Evolutionary conservation across 2,329 filamentous ascomycete species (phyloP), one percentile per base, ranked within the genome.

Genomic region (Fusarium veterinarium): DNA sequence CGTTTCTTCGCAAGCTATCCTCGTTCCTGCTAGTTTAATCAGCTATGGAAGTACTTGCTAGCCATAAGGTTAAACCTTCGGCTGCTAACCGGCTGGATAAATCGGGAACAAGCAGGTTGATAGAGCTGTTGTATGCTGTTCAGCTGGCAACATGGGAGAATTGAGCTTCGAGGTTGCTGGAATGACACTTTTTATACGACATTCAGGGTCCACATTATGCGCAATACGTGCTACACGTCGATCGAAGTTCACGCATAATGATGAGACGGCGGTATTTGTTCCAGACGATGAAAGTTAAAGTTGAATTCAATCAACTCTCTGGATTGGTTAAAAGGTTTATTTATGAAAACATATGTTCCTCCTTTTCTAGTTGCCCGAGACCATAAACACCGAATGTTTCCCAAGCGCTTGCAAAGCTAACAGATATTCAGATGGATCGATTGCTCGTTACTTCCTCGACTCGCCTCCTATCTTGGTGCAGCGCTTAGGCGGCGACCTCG

Each of bases 401-500:
- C 74, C 60, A 65, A 55, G 53, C 70, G 58, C 60, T 69, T 59
- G 46, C 60, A 65, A 68, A 67, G 64, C 74, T 76, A 68, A 74
- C 56, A 66, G 30, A 58, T 71, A 67, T 73, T 42, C 57, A 70
- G 70, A 63, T 59, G 48, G 42, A 38, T 60, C 44, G 44, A 59
- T 60, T 40, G 44, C 59, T 31, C 63, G 33, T 64, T 44, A 45
- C 44, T 51, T 35, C 38, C 28, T 59, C 37, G 45, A 46, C 44
- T 60, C 44, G 56, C 25, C 33, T 68, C 53, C n/a, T 44, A 42
- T 42, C 10, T 37, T 55, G 48, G 37, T 45, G 33, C 13, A 38
- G n/a, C 17, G 28, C 45, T 71, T 51, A 81, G 38, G 79, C 79
- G 49, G 76, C 73, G 33, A 88, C 77, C 77, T 86, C 85, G 69